phyloP scores from a whole-genome alignment of 371 early-diverging fungal species.

The Sporodiniella umbellata region DNA sequence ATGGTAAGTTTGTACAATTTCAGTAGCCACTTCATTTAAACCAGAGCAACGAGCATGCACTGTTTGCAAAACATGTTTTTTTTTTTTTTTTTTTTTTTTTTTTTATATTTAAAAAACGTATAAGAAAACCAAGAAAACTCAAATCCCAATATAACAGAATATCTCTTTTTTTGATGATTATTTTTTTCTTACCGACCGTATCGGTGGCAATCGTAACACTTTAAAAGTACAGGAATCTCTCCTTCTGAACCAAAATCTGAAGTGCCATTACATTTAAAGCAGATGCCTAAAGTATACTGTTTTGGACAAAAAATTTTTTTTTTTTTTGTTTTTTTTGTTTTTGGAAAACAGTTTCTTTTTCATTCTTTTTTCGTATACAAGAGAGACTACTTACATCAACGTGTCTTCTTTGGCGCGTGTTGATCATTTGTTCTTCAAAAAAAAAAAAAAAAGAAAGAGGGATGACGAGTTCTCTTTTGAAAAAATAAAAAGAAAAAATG shows the following conservation, averaged over 20 bases:
- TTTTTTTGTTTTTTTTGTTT: not conserved
- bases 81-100: not conserved
- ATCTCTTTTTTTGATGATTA: too few species aligned
- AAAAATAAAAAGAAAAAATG: not conserved
- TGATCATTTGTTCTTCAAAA: not conserved
- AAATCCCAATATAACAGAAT: too few species aligned
- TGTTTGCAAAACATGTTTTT: conserved; percentile 7
- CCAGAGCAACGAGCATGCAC: conserved; percentile 31
- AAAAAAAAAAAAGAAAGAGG: not conserved
- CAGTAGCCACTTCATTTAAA: conserved; percentile 18
- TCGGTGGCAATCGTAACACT: conserved; percentile 36
- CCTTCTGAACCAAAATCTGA: conserved; percentile 22
- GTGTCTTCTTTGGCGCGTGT: conserved; percentile 1
- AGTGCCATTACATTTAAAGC: conserved; percentile 26
- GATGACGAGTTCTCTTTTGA: not conserved
- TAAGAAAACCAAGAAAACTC: not conserved
- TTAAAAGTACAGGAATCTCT: conserved; percentile 13
- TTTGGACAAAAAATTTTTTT: not conserved
- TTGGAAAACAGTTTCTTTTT: too few species aligned
- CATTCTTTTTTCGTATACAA: too few species aligned
- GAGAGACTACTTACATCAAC: conserved; percentile 1
- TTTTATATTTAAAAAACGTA: too few species aligned
- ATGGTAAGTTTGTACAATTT: conserved; percentile 34
- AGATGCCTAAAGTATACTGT: conserved; percentile 32
- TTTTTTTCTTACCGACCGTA: conserved; percentile 29